Base-by-base conservation (phyloP, 2,329 filamentous ascomycete genomes). In the Orbilia quercus region DNA sequence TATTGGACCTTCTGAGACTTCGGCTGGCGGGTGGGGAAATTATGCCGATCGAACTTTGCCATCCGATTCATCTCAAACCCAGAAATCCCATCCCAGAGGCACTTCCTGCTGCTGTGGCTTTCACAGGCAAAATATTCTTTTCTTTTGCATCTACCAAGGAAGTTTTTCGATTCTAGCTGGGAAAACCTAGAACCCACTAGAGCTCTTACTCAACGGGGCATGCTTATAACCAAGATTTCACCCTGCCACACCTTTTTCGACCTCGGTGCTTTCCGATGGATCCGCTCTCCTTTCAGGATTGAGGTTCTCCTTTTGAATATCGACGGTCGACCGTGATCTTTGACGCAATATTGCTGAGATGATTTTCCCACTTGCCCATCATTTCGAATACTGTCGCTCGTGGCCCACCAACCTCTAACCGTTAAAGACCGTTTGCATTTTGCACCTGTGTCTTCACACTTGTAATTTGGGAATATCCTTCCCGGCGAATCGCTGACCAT, bases 211-310 rank as follows among this genome's bases (percentile, higher is more conserved):
- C 48, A 34, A 31, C 44, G 18, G 16, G 18, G 16, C n/a, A n/a
- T n/a, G 18, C n/a, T 11, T 23, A 50, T 55, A 38, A 45, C 38
- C 23, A 45, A 40, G 9, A 16, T 6, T 23, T n/a, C n/a, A 25
- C 11, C 25, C 55, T 64, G 51, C 53, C 59, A 64, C 67, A 72
- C 66, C 44, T 71, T 63, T 51, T 50, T 14, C 12, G 9, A 54
- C 2, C 54, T 66, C 69, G 69, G 69, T 47, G 31, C 47, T 73
- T 66, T 73, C 69, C 69, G 69, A 50, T 42, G 11, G 11, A 16
- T 9, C 38, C 38, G 5, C 23, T 25, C 60, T 23, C 48, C 23
- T 57, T 51, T 1, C 14, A 54, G n/a, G 16, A 20, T 7, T 20
- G 38, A 47, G 36, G n/a, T 16, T 55, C 28, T n/a, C 16, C 25